A percentile compares a stretch with the other conserved stretches of the same genome.
These are phyloP conservation scores for Hirsutella minnesotensis DNA, from an alignment of 2,329 filamentous ascomycete genomes.

Conservation along the genomic window DNA sequence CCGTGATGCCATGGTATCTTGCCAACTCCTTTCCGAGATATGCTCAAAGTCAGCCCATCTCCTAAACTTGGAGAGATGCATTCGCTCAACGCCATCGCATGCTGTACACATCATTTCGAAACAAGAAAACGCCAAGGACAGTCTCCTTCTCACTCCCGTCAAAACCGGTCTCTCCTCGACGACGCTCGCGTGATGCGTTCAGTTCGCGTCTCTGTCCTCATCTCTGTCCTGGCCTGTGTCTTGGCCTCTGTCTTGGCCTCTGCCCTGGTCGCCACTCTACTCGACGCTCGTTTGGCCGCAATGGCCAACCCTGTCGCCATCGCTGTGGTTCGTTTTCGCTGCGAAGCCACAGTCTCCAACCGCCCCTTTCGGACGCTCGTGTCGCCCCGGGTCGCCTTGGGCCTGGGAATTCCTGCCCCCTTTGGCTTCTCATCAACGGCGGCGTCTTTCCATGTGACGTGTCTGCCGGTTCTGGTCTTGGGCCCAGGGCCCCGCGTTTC, in stretches of 20 bases:
- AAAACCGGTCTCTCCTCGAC: slow-evolving; percentile 12
- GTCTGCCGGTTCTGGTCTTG: too few relatives aligned
- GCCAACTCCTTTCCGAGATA: neutral
- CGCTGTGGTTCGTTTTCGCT: slow-evolving; percentile 15
- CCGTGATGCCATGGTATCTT: neutral
- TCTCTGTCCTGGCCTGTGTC: slow-evolving; percentile 19
- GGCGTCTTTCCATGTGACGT: too few relatives aligned
- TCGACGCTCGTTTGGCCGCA: slow-evolving; percentile 6
- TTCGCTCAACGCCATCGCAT: neutral
- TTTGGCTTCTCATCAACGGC: slow-evolving; percentile 5
- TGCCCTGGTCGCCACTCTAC: slow-evolving; percentile 9
- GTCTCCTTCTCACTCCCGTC: neutral
- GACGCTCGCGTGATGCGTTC: slow-evolving; percentile 18
- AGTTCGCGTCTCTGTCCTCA: slow-evolving; percentile 20
- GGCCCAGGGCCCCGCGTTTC: too few relatives aligned
- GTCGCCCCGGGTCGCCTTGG: slow-evolving; percentile 11
- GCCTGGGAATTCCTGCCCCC: slow-evolving; percentile 12
- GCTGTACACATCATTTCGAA: too few relatives aligned
- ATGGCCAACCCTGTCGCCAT: slow-evolving; percentile 20
- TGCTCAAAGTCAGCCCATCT: too few relatives aligned
- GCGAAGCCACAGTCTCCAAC: slow-evolving; percentile 7
- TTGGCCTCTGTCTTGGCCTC: slow-evolving; percentile 4
- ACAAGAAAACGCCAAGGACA: neutral
- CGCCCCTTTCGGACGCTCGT: slow-evolving; percentile 19
- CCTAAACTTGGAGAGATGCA: too few relatives aligned